These are phyloP conservation scores for Posidonia oceanica DNA, from an alignment of 116 monocot genomes.

Conservation along the genomic window DNA sequence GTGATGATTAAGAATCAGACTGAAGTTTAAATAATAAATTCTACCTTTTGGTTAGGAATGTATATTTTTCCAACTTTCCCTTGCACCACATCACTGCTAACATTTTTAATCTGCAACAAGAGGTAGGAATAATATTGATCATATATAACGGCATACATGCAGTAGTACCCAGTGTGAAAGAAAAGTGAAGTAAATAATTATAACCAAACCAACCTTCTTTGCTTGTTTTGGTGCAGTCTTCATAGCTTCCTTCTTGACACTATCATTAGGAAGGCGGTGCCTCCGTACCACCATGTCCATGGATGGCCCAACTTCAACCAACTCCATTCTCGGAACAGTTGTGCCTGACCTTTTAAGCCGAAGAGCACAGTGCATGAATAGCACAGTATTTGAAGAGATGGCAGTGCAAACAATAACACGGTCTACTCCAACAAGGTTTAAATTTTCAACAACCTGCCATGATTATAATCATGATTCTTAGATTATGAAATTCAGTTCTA, in stretches of 20 bases:
- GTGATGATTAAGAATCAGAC: not conserved
- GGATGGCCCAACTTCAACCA: constrained; percentile 91
- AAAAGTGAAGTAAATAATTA: not conserved
- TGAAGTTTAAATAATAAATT: not conserved
- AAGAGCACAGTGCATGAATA: constrained; percentile 73
- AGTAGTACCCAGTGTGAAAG: not conserved
- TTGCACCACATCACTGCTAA: constrained; percentile 48
- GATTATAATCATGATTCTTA: constrained; percentile 4
- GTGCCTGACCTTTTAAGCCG: constrained; percentile 85
- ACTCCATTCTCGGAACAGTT: constrained; percentile 67
- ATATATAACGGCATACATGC: not conserved
- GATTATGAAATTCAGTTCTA: not conserved
- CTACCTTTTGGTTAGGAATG: constrained; percentile 92
- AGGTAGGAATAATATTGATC: not conserved
- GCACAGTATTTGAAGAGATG: constrained; percentile 47
- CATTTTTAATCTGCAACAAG: constrained; percentile 67
- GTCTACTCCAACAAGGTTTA: constrained; percentile 85
- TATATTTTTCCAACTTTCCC: constrained; percentile 91
- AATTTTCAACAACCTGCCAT: constrained; percentile 73
- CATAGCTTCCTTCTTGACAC: constrained; percentile 86
- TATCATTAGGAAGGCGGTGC: constrained; percentile 65
- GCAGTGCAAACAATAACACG: constrained; percentile 73
- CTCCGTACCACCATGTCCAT: constrained; percentile 84
- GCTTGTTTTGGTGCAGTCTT: constrained; percentile 31
- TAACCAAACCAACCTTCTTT: constrained; percentile 36